Evolutionary conservation across 2,329 filamentous ascomycete genomes (phyloP).

Genomic region (Hyphodiscus sp.): DNA sequence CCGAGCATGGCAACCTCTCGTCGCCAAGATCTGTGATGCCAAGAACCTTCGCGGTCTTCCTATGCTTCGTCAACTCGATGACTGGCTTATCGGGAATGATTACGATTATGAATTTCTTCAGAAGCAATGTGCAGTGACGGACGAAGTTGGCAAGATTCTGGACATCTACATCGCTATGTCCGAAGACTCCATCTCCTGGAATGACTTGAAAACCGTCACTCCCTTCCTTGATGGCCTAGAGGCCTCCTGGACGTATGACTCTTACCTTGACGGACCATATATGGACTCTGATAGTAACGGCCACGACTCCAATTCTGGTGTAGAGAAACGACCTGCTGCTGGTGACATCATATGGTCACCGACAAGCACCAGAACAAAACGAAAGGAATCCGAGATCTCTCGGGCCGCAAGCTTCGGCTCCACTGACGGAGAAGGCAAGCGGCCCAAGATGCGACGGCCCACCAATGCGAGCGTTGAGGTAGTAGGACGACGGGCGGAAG

Average conservation of each 20-base stretch:
- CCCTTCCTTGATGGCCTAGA: slow-evolving; percentile 48
- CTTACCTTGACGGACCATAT: slow-evolving; percentile 39
- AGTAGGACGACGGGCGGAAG: slow-evolving; percentile 24
- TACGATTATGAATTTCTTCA: slow-evolving; percentile 48
- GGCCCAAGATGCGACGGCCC: slow-evolving; percentile 24
- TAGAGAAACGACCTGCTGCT: slow-evolving; percentile 33
- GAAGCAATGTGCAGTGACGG: slow-evolving; percentile 49
- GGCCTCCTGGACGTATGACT: slow-evolving; percentile 46
- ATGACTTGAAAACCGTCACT: slow-evolving; percentile 38
- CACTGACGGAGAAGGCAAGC: slow-evolving; percentile 23
- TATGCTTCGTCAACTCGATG: slow-evolving; percentile 50
- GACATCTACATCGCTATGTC: slow-evolving; percentile 55
- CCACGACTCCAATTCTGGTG: neutral
- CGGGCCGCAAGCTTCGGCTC: slow-evolving; percentile 41
- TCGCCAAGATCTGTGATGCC: slow-evolving; percentile 51
- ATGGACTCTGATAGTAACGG: slow-evolving; percentile 18
- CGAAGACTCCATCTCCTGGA: slow-evolving; percentile 48
- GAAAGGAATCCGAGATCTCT: slow-evolving; percentile 47
- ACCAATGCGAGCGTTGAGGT: slow-evolving; percentile 20
- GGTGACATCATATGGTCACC: slow-evolving; percentile 37
- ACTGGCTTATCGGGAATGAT: slow-evolving; percentile 34
- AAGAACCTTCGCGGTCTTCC: slow-evolving; percentile 48
- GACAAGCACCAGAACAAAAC: slow-evolving; percentile 35
- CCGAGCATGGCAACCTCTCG: slow-evolving; percentile 50
- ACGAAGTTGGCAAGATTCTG: slow-evolving; percentile 48